Evolutionary conservation across 768 basidiomycete genomes (phyloP), one percentile per base, ranked within the genome.

Genomic region (Cyathus striatus): DNA sequence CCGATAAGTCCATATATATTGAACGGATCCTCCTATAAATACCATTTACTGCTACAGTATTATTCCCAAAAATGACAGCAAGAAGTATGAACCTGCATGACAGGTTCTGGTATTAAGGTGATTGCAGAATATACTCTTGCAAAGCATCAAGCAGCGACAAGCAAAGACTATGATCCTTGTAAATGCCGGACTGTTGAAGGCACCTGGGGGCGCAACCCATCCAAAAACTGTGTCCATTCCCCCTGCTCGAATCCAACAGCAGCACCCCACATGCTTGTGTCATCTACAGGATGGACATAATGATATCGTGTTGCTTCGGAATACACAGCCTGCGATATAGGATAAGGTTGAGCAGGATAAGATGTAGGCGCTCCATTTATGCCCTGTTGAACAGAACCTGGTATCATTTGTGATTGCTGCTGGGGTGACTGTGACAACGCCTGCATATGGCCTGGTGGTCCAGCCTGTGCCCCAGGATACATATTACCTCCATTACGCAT

Each of bases 211-310:
- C 79, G 72, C 62, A 86, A 71, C 35, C 75, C 81, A 46, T 86
- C 81, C 61, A 88, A 62, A 44, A 74, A 69, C 42, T 71, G 69
- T 3, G 67, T 70, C 83, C 87, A 89, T 61, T 89, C 87, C 30
- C 80, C 78, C 50, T 85, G 81, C 43, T 78, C 85, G 55, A 90
- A 84, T 14, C 83, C 83, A 39, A 81, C 74, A 26, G 81, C 75
- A 13, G 85, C 74, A 33, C 85, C 85, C 86, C 86, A 90, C 70
- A 87, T 81, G 23, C 69, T 69, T 26, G 71, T 64, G 49, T 84
- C 81, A 45, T 82, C 83, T 35, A 76, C 72, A 21, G 77, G 72
- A 43, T 78, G 74, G 24, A 72, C 61, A 49, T 76, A 74, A 35
- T 65, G 62, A 49, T 76, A 77, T 35, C 73, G 63, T 13, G 59